Evolutionary conservation across 257 asterid genomes (phyloP), one percentile per base, ranked within the genome.

Genomic region (Solanum medicagineum): DNA sequence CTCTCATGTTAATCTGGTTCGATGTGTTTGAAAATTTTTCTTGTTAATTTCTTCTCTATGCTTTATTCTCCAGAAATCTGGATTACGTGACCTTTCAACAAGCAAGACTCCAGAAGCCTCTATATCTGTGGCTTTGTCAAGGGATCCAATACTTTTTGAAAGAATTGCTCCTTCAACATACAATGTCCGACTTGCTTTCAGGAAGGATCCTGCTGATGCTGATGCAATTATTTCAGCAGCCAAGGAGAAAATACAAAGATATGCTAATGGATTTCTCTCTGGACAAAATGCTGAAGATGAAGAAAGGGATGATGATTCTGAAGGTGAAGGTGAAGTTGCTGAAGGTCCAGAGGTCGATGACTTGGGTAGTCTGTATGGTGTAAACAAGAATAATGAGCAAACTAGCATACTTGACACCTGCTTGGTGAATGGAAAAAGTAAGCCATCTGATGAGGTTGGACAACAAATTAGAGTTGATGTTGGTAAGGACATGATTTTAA

Each of bases 21-120:
- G 11, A 45, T 79, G 26, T 47, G 24, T 81, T 56, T 24, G 73
- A 66, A 75, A 74, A 59, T 90, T 88, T 85, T 87, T 80, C 84
- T 79, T 40, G 53, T 80, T 47, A 40, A 19, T 70, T 85, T 63
- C 71, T 73, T 62, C 65, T 79, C 65, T 90, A 42, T 77, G 47
- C 36, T 24, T 75, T 75, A 40, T 75, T 40, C 74, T 49, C 7
- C 81, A 97, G 99, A 97, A 91, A 95, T 95, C 98, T 87, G 99
- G 99, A 69, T 97, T 97, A 75, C 99, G 99, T 65, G 99, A 97
- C 90, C 90, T 97, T 70, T 88, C 96, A 73, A 92, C 99, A 16
- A 97, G 99, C 98, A 97, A 93, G 94, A 97, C 99, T 56, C 99
- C 99, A 1, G 99, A 95, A 90, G 99, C 99, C 65, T 97, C 99